phyloP scores from a whole-genome alignment of 306 rosid genomes.

The Phaseolus lunatus region DNA sequence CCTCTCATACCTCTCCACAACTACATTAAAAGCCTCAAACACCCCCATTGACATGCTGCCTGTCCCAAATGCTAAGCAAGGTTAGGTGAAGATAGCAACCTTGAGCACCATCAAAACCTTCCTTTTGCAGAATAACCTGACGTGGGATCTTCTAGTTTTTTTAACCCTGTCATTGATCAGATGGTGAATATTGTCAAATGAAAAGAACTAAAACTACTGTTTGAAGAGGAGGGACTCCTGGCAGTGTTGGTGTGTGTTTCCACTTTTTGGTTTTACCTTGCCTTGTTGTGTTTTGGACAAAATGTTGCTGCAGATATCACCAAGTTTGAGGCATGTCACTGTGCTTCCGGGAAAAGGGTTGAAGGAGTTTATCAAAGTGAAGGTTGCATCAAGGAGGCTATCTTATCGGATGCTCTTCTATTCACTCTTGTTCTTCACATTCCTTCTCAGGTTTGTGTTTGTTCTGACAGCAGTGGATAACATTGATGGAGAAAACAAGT shows the following conservation, averaged over 20 bases:
- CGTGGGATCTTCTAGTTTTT: conserved; percentile 51
- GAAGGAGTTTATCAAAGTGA: conserved; percentile 83
- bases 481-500: conserved; percentile 84
- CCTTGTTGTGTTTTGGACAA: conserved; percentile 37
- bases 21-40: conserved; percentile 28
- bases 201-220: conserved; percentile 20
- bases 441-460: conserved; percentile 87
- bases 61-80: conserved; percentile 87
- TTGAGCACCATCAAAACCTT: conserved; percentile 58
- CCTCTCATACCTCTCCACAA: conserved; percentile 36
- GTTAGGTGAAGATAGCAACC: conserved; percentile 87
- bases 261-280: conserved; percentile 9
- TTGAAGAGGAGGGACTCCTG: conserved; percentile 35
- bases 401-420: conserved; percentile 86
- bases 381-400: conserved; percentile 68
- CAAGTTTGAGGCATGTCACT: conserved; percentile 88
- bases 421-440: conserved; percentile 83
- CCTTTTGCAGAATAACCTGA: conserved; percentile 55
- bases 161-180: conserved; percentile 51
- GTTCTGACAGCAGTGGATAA: conserved; percentile 83
- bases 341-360: conserved; percentile 89
- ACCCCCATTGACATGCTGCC: conserved; percentile 45
- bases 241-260: not conserved
- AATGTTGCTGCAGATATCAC: conserved; percentile 94
- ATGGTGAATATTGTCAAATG: conserved; percentile 52